phyloP scores from a whole-genome alignment of 208 protist species.

The Balamuthia mandrillaris region DNA sequence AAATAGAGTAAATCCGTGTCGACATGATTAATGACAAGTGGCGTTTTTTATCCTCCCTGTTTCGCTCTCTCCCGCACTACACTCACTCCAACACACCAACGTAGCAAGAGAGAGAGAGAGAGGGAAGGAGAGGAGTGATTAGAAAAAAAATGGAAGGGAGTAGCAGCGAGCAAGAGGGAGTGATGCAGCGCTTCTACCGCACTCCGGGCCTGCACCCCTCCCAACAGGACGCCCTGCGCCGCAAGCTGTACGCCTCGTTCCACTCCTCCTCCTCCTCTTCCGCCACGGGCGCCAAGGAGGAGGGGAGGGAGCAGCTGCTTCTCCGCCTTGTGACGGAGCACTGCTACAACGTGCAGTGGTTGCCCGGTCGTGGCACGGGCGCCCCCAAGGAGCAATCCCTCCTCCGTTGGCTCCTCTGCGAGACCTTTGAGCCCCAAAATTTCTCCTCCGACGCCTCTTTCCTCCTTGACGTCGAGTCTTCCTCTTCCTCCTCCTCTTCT shows the following conservation, averaged over 20 bases:
- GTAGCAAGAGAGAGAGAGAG: too few species aligned
- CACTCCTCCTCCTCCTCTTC: neutral
- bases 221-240: neutral
- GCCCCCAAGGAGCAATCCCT: neutral
- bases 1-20: too few species aligned
- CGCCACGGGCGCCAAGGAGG: neutral
- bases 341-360: constrained; percentile 64
- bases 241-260: neutral
- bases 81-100: too few species aligned
- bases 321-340: constrained; percentile 55
- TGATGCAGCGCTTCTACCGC: constrained; percentile 18
- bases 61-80: too few species aligned
- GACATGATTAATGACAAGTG: too few species aligned
- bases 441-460: constrained; percentile 45
- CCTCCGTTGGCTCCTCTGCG: constrained; percentile 59
- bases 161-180: too few species aligned
- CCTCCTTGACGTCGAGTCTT: neutral
- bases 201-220: constrained; percentile 18
- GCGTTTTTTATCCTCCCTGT: too few species aligned
- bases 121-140: too few species aligned
- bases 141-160: too few species aligned
- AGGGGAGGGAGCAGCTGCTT: constrained; percentile 16
- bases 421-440: constrained; percentile 66
- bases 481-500: neutral
- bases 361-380: neutral